Percentiles rank a stretch among this genome's conserved stretches.
These are phyloP conservation scores for Immersiporthe knoxdaviesiana DNA, from an alignment of 2,329 filamentous ascomycete genomes.

Conservation along the genomic window DNA sequence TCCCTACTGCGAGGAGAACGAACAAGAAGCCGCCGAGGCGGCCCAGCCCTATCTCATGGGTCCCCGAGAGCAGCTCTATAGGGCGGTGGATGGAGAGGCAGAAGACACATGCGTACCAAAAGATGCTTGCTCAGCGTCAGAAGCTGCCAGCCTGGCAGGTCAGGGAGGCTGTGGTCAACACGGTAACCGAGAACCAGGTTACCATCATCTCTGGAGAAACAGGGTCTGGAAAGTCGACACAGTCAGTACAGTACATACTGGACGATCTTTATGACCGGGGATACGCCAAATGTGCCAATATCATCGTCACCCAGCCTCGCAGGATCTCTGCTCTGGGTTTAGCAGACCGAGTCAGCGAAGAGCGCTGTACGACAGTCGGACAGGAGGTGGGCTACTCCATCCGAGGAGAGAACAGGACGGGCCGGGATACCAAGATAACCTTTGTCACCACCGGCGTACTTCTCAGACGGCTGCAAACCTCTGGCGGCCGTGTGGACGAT, in stretches of 20 bases:
- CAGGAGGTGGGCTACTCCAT: constrained; percentile 92
- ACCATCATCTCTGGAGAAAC: constrained; percentile 98
- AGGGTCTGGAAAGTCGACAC: constrained; percentile 94
- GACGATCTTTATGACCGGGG: constrained; percentile 83
- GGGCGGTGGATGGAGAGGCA: constrained; percentile 74
- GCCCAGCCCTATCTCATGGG: constrained; percentile 67
- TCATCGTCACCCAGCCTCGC: constrained; percentile 93
- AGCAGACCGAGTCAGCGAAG: constrained; percentile 91
- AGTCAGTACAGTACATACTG: constrained; percentile 93
- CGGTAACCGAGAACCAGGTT: constrained; percentile 78
- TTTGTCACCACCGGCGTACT: constrained; percentile 97
- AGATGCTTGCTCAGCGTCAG: constrained; percentile 74
- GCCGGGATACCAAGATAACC: constrained; percentile 78
- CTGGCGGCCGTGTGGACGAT: constrained; percentile 77
- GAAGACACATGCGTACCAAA: constrained; percentile 64
- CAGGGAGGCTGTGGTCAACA: constrained; percentile 73
- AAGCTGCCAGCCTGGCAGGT: constrained; percentile 87
- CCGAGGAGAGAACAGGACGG: constrained; percentile 82
- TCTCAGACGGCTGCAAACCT: constrained; percentile 86
- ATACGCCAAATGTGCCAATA: constrained; percentile 79
- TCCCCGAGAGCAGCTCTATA: constrained; percentile 60
- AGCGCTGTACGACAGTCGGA: constrained; percentile 79
- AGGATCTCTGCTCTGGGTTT: constrained; percentile 93
- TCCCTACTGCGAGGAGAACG: constrained; percentile 33
- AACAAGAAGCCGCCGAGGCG: constrained; percentile 46